A percentile compares a stretch with the other conserved stretches of the same genome.
Conservation (phyloP, 306 rosid species). For the Rosa chinensis region DNA sequence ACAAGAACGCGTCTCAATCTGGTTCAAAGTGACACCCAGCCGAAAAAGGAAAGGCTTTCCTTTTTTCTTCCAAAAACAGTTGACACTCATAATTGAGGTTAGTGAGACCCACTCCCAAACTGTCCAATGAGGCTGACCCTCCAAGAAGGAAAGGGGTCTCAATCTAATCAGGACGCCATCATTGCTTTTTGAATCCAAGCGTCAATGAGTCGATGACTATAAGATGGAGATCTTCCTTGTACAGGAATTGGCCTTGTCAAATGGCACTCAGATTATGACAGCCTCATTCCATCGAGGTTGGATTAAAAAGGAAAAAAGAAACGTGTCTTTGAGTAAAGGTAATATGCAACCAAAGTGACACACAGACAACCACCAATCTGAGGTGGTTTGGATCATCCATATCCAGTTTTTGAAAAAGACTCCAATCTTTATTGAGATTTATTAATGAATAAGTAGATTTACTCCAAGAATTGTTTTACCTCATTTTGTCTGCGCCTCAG, state of each 20-base stretch:
- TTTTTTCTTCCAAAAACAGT: not conserved
- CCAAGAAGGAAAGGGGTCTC: conserved; percentile 1
- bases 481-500: not conserved
- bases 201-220: not conserved
- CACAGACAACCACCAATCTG: not conserved
- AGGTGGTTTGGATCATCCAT: conserved; percentile 3
- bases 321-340: not conserved
- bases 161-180: not conserved
- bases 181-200: not conserved
- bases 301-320: not conserved
- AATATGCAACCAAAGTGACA: not conserved
- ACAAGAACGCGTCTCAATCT: not conserved
- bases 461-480: not conserved
- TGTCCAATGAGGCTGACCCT: conserved; percentile 13
- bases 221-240: not conserved
- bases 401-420: not conserved
- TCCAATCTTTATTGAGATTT: not conserved
- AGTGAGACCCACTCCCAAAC: conserved; percentile 11
- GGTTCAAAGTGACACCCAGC: not conserved
- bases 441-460: not conserved
- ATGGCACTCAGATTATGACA: not conserved
- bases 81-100: not conserved
- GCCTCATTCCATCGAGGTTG: not conserved
- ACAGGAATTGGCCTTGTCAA: conserved; percentile 6
- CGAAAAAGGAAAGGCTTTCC: not conserved